phyloP scores from a whole-genome alignment of 352 stramenopile genomes.

The Pythium grandisporangium region DNA sequence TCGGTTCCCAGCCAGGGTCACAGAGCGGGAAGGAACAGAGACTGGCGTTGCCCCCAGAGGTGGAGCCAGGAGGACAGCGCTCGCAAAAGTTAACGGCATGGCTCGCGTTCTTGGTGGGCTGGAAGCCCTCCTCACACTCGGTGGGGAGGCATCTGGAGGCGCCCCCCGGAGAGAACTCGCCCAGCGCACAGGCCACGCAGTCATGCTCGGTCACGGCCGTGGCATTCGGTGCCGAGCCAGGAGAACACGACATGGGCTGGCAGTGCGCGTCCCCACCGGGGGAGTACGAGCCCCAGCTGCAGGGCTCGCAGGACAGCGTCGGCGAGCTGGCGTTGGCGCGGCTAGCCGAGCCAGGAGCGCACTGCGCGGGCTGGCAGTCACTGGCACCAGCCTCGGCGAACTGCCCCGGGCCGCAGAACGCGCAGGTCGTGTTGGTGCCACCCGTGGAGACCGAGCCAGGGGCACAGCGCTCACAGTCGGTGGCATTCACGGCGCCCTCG shows the following conservation, averaged over 20 bases:
- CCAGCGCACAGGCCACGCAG: slow-evolving; percentile 18
- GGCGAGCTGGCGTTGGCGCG: slow-evolving; percentile 8
- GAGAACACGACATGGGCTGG: slow-evolving; percentile 16
- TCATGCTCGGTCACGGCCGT: slow-evolving; percentile 13
- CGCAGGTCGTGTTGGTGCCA: slow-evolving; percentile 12
- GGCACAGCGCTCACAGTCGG: slow-evolving; percentile 19
- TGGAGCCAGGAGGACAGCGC: slow-evolving; percentile 21
- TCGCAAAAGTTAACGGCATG: slow-evolving; percentile 18
- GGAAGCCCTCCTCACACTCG: slow-evolving; percentile 15
- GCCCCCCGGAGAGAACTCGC: slow-evolving; percentile 25
- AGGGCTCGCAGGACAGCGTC: slow-evolving; percentile 14
- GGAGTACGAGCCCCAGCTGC: slow-evolving; percentile 22
- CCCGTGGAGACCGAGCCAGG: slow-evolving; percentile 21
- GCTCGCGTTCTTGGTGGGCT: slow-evolving; percentile 18
- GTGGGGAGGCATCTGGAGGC: slow-evolving; percentile 12
- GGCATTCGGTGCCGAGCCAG: slow-evolving; percentile 15
- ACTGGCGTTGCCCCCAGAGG: slow-evolving; percentile 19
- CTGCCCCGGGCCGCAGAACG: slow-evolving; percentile 12
- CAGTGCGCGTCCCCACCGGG: slow-evolving; percentile 19
- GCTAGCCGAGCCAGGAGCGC: slow-evolving; percentile 11
- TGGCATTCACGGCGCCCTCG: slow-evolving; percentile 15
- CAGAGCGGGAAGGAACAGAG: slow-evolving; percentile 25
- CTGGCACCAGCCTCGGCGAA: slow-evolving; percentile 21
- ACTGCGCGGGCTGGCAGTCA: slow-evolving; percentile 12
- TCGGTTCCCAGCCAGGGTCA: slow-evolving; percentile 29